Base-by-base conservation (phyloP, 78 protist genomes). In the Polysphondylium violaceum region DNA sequence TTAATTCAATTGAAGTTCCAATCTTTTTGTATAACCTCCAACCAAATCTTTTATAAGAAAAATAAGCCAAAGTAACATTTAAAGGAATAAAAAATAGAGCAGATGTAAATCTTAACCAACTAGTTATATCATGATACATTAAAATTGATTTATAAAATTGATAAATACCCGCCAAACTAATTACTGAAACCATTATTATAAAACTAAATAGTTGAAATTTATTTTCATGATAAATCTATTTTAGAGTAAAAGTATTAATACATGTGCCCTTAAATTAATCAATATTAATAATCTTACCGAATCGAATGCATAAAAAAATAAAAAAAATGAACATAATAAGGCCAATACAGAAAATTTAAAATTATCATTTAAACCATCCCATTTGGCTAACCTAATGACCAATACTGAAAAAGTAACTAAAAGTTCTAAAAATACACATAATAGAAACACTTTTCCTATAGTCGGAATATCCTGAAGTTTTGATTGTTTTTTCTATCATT, bases 201-300 rank as follows among this genome's bases (percentile, higher is more conserved):
- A 75, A 75, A 31, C 29, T 36, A 75, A 75, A 59, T 75, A 75
- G 43, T 75, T 59, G 71, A 75, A 55, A 56, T 59, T 75, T 75
- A 41, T 75, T 75, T 75, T 75, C 86, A 56, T 75, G 56, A 44
- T 41, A 59, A 59, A 75, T 60, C 85, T 74, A 53, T 44, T 44
- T n/a, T n/a, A 35, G 6, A 29, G 3, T 29, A 21, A 2, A 50
- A 67, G 7, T 23, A 11, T 12, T 40, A 67, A 67, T 40, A n/a
- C 3, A 6, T 41, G 4, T 36, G 5, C 3, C 21, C 25, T 43
- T 33, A 25, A 23, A 43, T 67, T 19, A 3, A 33, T 2, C 2
- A 7, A 16, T 17, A 3, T 44, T 67, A 23, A 38, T 74, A 59
- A n/a, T n/a, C 67, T 5, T 75, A 75, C 86, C 36, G 86, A 75